These are phyloP conservation scores for Stachybotrys chlorohalonatus DNA, from an alignment of 2,329 filamentous ascomycete species.

Conservation along the genomic window DNA sequence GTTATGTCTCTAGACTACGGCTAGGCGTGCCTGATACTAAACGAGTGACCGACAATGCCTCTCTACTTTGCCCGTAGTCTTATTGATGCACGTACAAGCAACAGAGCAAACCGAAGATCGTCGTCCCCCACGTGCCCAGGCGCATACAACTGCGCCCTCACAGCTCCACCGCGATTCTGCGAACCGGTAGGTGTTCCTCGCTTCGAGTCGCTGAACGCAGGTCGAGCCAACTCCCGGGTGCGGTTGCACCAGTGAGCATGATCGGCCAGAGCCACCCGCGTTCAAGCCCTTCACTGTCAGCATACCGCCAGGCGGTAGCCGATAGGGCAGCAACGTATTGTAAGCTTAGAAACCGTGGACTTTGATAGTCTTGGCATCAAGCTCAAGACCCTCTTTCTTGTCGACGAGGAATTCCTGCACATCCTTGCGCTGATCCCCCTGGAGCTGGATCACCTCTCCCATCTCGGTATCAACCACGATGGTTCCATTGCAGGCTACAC, in stretches of 20 bases:
- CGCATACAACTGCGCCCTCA: not conserved
- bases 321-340: conserved; percentile 29
- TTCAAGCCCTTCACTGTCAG: conserved; percentile 21
- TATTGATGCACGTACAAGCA: conserved; percentile 12
- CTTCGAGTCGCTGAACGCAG: not conserved
- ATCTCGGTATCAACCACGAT: conserved; percentile 93
- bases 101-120: conserved; percentile 4
- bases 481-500: conserved; percentile 95
- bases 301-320: conserved; percentile 17
- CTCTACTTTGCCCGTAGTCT: conserved; percentile 20
- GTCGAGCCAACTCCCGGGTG: conserved; percentile 19
- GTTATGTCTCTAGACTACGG: conserved; percentile 24
- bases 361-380: conserved; percentile 97
- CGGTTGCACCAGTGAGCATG: not conserved
- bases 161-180: conserved; percentile 1
- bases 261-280: conserved; percentile 8
- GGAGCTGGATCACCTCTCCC: conserved; percentile 99
- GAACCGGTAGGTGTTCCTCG: not conserved
- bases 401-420: conserved; percentile 95
- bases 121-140: not conserved
- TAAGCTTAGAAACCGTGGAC: conserved; percentile 48
- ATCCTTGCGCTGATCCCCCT: conserved; percentile 98
- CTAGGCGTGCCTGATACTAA: conserved; percentile 20
- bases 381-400: conserved; percentile 88
- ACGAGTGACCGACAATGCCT: conserved; percentile 25